These are phyloP conservation scores for Parathielavia hyrcaniae DNA, from an alignment of 495 filamentous ascomycete genomes.

Conservation along the genomic window DNA sequence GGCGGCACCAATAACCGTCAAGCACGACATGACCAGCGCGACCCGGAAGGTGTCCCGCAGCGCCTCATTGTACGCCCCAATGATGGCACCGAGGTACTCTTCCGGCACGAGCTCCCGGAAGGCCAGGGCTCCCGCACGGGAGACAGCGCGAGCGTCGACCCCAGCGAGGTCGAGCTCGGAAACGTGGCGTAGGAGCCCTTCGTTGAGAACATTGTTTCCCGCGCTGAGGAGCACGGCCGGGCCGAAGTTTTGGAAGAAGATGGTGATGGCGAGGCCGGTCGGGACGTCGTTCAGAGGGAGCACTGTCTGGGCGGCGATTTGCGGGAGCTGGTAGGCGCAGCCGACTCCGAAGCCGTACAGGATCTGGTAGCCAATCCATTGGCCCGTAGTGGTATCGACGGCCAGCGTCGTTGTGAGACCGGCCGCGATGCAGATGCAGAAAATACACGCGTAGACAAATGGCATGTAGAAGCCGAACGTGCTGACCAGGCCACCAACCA, in stretches of 20 bases:
- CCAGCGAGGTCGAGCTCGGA: conserved; percentile 39
- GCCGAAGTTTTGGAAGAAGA: conserved; percentile 56
- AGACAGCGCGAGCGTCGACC: conserved; percentile 44
- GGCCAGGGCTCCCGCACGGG: conserved; percentile 57
- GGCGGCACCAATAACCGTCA: conserved; percentile 53
- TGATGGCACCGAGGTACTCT: conserved; percentile 42
- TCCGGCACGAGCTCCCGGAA: conserved; percentile 48
- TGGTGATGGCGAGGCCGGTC: conserved; percentile 38
- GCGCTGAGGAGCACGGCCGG: conserved; percentile 58
- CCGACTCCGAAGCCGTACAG: conserved; percentile 49
- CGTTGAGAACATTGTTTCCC: conserved; percentile 55
- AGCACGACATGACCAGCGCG: conserved; percentile 51
- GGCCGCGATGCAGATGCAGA: conserved; percentile 51
- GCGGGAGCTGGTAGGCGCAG: conserved; percentile 42
- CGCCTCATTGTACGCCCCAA: conserved; percentile 62
- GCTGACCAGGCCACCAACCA: conserved; percentile 45
- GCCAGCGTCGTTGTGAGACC: conserved; percentile 47
- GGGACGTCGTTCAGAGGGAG: conserved; percentile 17
- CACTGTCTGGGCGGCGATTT: conserved; percentile 47
- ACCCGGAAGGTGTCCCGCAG: conserved; percentile 61
- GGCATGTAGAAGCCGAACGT: conserved; percentile 47
- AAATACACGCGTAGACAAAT: conserved; percentile 36
- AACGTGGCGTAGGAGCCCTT: conserved; percentile 45
- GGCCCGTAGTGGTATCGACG: conserved; percentile 35
- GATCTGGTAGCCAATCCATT: conserved; percentile 57